Evolutionary conservation across 768 basidiomycete genomes (phyloP).

Genomic region (Sarcomyxa edulis): DNA sequence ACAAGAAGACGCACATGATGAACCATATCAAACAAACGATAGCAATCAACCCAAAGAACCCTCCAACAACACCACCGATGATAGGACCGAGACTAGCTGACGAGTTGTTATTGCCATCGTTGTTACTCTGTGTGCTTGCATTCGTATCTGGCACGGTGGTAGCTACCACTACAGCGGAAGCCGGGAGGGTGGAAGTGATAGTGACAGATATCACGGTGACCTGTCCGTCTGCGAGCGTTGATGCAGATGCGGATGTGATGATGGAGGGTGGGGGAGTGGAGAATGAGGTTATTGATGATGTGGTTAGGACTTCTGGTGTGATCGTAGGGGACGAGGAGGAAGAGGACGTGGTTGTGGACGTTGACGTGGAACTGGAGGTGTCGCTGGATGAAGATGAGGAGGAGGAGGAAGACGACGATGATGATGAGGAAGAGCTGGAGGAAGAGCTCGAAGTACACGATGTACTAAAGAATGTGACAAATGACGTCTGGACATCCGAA

Average conservation of each 20-base stretch:
- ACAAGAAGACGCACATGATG: conserved; percentile 34
- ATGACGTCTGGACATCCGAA: conserved; percentile 22
- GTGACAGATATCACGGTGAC: conserved; percentile 30
- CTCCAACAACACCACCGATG: conserved; percentile 50
- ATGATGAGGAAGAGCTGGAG: not conserved
- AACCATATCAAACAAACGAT: conserved; percentile 44
- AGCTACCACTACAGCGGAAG: conserved; percentile 21
- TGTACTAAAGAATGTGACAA: conserved; percentile 36
- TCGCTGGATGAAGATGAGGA: conserved; percentile 4
- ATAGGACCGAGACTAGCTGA: conserved; percentile 31
- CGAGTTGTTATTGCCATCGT: conserved; percentile 6
- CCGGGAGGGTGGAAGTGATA: conserved; percentile 27
- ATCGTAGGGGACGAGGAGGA: conserved; percentile 18
- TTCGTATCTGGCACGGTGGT: conserved; percentile 7
- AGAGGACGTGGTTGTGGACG: conserved; percentile 7
- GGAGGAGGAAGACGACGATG: not conserved
- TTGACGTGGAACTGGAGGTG: conserved; percentile 12
- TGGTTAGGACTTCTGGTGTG: conserved; percentile 23
- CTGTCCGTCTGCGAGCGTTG: conserved; percentile 36
- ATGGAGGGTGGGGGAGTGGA: conserved; percentile 26
- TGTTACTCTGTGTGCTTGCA: conserved; percentile 7
- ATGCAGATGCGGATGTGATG: conserved; percentile 22
- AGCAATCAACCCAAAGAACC: conserved; percentile 43
- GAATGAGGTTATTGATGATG: conserved; percentile 22
- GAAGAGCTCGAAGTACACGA: conserved; percentile 21